phyloP scores from a whole-genome alignment of 768 basidiomycete genomes.

The Mycena leptocephala region DNA sequence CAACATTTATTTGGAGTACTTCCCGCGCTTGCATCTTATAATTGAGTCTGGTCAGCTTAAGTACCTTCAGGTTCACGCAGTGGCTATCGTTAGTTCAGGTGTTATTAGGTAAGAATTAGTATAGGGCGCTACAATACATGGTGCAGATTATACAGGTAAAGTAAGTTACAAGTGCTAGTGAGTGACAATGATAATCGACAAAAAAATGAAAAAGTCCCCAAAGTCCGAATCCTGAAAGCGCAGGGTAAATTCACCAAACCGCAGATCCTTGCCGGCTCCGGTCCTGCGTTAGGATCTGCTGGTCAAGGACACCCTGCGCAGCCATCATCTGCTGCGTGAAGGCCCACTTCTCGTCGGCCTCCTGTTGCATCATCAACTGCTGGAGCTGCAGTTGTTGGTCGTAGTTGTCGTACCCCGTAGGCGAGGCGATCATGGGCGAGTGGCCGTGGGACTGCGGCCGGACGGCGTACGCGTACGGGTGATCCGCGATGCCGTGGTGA shows the following conservation, averaged over 20 bases:
- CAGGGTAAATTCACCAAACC: conserved; percentile 33
- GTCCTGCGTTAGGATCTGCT: conserved; percentile 33
- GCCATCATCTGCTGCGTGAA: conserved; percentile 40
- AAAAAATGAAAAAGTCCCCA: conserved; percentile 21
- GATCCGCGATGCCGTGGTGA: conserved; percentile 23
- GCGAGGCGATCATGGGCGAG: conserved; percentile 36
- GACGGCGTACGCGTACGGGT: conserved; percentile 26
- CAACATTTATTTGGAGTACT: too few relatives aligned
- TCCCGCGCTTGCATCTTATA: too few relatives aligned
- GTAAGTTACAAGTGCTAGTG: conserved; percentile 28
- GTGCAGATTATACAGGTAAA: conserved; percentile 18
- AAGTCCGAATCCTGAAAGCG: conserved; percentile 27
- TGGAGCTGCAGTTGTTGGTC: conserved; percentile 40
- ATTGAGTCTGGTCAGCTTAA: too few relatives aligned
- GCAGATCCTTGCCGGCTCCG: conserved; percentile 34
- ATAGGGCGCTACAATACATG: conserved; percentile 25
- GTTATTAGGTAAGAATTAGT: conserved; percentile 35
- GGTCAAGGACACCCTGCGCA: conserved; percentile 34
- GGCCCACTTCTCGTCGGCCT: conserved; percentile 38
- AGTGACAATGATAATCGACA: conserved; percentile 26
- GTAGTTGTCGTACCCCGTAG: conserved; percentile 36
- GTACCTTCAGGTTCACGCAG: too few relatives aligned
- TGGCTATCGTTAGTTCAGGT: conserved; percentile 20
- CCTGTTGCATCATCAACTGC: conserved; percentile 38
- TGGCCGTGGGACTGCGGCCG: conserved; percentile 26